A percentile compares a stretch with the other conserved stretches of the same genome.
phyloP scores from a whole-genome alignment of 495 filamentous ascomycete genomes.

The Oidiodendron maius region DNA sequence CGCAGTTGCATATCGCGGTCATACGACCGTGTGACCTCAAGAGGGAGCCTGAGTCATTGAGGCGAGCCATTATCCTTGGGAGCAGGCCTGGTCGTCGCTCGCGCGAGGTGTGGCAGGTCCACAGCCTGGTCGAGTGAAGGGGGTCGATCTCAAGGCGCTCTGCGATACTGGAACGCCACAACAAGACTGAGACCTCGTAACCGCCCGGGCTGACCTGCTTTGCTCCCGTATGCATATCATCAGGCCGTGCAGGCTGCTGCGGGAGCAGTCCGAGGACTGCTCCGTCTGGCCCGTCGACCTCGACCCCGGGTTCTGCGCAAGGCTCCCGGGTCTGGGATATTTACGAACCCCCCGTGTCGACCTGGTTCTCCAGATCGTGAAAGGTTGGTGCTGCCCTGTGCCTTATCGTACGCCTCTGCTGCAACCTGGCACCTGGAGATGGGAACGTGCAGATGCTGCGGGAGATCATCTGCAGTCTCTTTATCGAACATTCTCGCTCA shows the following conservation, averaged over 20 bases:
- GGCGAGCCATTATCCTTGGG: neutral
- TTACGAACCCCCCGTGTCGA: too few relatives aligned
- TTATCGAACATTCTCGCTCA: too few relatives aligned
- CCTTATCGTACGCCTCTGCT: neutral
- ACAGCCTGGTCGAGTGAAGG: neutral
- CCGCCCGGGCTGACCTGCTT: neutral
- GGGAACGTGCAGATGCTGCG: neutral
- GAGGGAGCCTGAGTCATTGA: neutral
- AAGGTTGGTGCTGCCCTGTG: neutral
- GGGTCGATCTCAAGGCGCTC: neutral
- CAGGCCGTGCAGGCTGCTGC: constrained; percentile 1
- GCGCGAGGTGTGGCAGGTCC: too few relatives aligned
- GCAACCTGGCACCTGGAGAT: neutral
- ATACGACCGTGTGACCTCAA: neutral
- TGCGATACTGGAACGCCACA: neutral
- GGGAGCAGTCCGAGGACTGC: too few relatives aligned
- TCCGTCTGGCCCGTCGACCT: too few relatives aligned
- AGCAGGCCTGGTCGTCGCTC: neutral
- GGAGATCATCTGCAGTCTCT: neutral
- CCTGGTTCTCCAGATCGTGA: too few relatives aligned
- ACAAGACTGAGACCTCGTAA: neutral
- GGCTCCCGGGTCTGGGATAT: too few relatives aligned
- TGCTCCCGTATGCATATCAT: constrained; percentile 1
- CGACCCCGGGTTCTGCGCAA: too few relatives aligned
- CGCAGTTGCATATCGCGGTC: neutral